These are phyloP conservation scores for Scutellospora calospora DNA, from an alignment of 371 early-diverging fungal genomes.

Conservation along the genomic window DNA sequence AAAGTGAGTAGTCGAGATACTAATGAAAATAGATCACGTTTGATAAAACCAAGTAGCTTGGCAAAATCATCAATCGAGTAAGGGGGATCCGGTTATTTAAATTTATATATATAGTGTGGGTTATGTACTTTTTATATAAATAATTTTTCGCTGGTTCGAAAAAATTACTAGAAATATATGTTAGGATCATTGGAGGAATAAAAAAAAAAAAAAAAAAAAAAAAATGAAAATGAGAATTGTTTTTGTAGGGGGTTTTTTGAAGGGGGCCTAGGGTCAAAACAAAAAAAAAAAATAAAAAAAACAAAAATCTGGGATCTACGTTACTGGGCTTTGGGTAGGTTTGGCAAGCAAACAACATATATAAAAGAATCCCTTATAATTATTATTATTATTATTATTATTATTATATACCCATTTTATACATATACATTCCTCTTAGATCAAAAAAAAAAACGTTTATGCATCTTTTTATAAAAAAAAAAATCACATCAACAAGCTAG, in stretches of 20 bases:
- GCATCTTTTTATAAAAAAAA: too few relatives aligned
- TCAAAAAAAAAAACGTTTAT: too few relatives aligned
- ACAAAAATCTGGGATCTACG: neutral
- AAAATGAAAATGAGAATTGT: neutral
- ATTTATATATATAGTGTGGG: constrained; percentile 3
- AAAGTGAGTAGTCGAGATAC: constrained; percentile 42
- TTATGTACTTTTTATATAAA: constrained; percentile 1
- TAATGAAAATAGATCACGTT: constrained; percentile 32
- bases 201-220: neutral
- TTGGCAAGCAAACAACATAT: constrained; percentile 14
- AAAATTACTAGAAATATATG: neutral
- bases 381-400: neutral
- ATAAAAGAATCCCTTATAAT: neutral
- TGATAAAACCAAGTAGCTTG: constrained; percentile 32
- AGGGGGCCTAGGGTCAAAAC: neutral
- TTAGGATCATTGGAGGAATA: neutral
- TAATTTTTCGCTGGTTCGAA: constrained; percentile 17
- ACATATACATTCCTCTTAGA: too few relatives aligned
- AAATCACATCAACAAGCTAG: neutral
- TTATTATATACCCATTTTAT: constrained; percentile 8
- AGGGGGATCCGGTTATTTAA: neutral
- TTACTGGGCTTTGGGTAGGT: constrained; percentile 37
- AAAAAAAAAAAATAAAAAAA: constrained; percentile 11
- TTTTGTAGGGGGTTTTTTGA: constrained; percentile 34
- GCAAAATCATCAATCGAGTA: constrained; percentile 12